Evolutionary conservation across 352 stramenopile genomes (phyloP).

Genomic region (Pythium sukuiense): DNA sequence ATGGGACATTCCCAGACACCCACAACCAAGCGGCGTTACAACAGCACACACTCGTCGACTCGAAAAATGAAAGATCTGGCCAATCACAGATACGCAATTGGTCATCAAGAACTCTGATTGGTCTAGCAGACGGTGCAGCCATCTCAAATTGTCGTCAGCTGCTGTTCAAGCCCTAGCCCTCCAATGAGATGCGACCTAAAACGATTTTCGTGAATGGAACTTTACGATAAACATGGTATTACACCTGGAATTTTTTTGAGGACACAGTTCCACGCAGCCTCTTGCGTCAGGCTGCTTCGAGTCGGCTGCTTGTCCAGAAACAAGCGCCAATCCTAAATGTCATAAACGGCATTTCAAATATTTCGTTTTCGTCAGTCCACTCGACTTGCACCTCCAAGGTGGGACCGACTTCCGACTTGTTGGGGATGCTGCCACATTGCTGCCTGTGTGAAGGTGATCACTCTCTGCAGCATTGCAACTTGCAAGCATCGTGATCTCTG

Average conservation of each 20-base stretch:
- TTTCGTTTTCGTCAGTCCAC: not conserved
- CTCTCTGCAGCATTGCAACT: not conserved
- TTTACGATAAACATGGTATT: not conserved
- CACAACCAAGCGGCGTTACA: conserved; percentile 2
- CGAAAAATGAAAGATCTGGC: conserved; percentile 1
- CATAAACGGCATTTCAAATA: not conserved
- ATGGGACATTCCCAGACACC: conserved; percentile 22
- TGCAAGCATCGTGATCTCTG: too few relatives aligned
- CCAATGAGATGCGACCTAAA: not conserved
- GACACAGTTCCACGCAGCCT: not conserved
- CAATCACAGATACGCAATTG: not conserved
- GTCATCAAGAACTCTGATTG: not conserved
- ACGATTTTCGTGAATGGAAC: not conserved
- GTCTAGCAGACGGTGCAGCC: not conserved
- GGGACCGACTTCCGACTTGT: not conserved
- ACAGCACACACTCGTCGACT: not conserved
- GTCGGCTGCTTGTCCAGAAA: not conserved
- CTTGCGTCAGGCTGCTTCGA: not conserved
- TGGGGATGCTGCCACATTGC: not conserved
- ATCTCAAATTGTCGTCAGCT: not conserved
- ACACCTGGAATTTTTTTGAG: too few relatives aligned
- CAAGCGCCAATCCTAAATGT: too few relatives aligned
- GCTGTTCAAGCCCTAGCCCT: not conserved
- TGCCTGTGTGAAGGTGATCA: not conserved
- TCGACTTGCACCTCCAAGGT: not conserved